phyloP scores from a whole-genome alignment of 306 rosid species.

The Hippophae rhamnoides region DNA sequence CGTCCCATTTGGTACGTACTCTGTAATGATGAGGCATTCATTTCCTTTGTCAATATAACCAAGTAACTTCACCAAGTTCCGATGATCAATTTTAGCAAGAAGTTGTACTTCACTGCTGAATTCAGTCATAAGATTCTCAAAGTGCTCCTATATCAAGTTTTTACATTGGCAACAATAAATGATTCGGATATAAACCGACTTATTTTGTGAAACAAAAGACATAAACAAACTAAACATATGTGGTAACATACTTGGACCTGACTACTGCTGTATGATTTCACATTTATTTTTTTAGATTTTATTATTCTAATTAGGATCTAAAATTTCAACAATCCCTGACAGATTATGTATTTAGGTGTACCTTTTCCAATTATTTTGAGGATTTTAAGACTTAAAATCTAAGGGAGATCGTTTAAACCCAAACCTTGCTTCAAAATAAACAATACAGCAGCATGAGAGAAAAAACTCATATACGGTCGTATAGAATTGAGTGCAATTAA shows the following conservation, averaged over 20 bases:
- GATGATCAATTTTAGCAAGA: conserved; percentile 91
- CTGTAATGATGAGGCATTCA: conserved; percentile 83
- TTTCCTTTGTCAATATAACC: conserved; percentile 73
- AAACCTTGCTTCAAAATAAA: too few species aligned
- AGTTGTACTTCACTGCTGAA: conserved; percentile 81
- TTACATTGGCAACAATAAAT: conserved; percentile 6
- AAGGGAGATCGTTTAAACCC: too few species aligned
- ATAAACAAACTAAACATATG: not conserved
- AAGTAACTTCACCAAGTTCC: conserved; percentile 85
- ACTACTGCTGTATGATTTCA: too few species aligned
- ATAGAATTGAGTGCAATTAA: too few species aligned
- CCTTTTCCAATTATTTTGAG: too few species aligned
- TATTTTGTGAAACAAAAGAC: not conserved
- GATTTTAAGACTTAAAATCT: too few species aligned
- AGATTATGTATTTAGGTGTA: too few species aligned
- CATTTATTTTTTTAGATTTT: too few species aligned
- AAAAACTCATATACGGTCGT: too few species aligned
- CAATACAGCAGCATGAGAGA: too few species aligned
- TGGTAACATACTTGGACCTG: not conserved
- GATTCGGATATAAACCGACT: not conserved
- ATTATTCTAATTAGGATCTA: too few species aligned
- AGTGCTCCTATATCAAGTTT: conserved; percentile 50
- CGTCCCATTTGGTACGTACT: conserved; percentile 78
- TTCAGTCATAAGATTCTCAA: conserved; percentile 68
- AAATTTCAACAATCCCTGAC: too few species aligned